Percentiles rank a stretch among this genome's conserved stretches.
Conservation (phyloP, 805 yeast genomes). For the Candida manassasensis region DNA sequence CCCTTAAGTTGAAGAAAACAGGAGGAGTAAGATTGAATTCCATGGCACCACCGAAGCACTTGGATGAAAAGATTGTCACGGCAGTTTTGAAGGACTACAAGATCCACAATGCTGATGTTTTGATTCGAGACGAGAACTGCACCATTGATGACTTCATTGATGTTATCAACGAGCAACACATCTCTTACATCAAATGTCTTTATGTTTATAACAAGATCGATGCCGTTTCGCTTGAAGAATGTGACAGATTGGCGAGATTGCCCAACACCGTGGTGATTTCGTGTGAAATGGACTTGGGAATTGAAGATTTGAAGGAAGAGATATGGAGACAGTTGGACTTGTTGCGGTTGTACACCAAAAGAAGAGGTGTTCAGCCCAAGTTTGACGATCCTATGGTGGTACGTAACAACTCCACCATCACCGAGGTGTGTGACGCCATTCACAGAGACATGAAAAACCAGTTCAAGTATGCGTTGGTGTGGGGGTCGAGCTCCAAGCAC, state of each 20-base stretch:
- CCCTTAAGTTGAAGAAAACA: constrained; percentile 72
- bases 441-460: constrained; percentile 90
- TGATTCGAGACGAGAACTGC: constrained; percentile 81
- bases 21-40: constrained; percentile 89
- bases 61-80: constrained; percentile 76
- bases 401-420: constrained; percentile 70
- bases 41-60: constrained; percentile 73
- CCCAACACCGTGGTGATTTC: constrained; percentile 94
- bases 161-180: constrained; percentile 79
- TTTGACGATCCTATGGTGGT: constrained; percentile 90
- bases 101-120: constrained; percentile 89
- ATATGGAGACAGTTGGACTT: constrained; percentile 87
- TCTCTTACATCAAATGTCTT: constrained; percentile 84
- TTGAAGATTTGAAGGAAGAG: constrained; percentile 83
- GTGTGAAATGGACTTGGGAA: constrained; percentile 82
- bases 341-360: constrained; percentile 79
- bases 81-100: constrained; percentile 80
- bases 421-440: constrained; percentile 84
- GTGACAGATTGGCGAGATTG: constrained; percentile 84
- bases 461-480: constrained; percentile 90
- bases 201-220: constrained; percentile 95
- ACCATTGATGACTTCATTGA: constrained; percentile 92
- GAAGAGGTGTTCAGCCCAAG: constrained; percentile 77
- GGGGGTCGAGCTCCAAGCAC: constrained; percentile 95
- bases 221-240: constrained; percentile 91